These are phyloP conservation scores for Camelina neglecta DNA, from an alignment of 345 rosid species.

Conservation along the genomic window DNA sequence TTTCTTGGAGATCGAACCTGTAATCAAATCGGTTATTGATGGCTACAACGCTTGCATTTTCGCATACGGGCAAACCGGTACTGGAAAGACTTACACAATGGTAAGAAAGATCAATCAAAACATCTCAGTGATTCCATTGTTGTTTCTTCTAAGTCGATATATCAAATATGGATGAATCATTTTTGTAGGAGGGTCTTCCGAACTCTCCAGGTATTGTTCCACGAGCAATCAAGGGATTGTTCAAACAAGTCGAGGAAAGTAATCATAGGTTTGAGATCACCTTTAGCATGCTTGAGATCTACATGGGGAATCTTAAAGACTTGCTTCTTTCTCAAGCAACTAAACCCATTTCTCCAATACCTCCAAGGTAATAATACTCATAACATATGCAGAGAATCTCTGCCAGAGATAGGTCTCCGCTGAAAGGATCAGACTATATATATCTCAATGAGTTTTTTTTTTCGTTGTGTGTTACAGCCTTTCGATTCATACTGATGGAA, in stretches of 20 bases:
- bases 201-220: conserved; percentile 72
- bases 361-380: conserved; percentile 59
- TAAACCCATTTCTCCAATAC: conserved; percentile 54
- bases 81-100: conserved; percentile 88
- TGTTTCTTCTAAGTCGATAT: not conserved
- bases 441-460: not conserved
- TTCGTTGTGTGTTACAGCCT: conserved; percentile 53
- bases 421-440: not conserved
- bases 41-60: conserved; percentile 89
- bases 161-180: not conserved
- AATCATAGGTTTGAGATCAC: conserved; percentile 57
- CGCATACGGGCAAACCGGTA: conserved; percentile 86
- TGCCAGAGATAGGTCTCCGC: conserved; percentile 1
- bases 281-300: conserved; percentile 90
- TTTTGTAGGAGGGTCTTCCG: conserved; percentile 66
- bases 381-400: not conserved
- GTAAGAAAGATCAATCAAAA: conserved; percentile 43
- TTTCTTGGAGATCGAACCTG: conserved; percentile 79
- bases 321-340: conserved; percentile 63
- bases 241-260: conserved; percentile 62
- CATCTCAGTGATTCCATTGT: not conserved
- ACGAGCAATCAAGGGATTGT: conserved; percentile 58
- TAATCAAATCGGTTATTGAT: conserved; percentile 74
- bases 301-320: conserved; percentile 81
- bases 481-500: conserved; percentile 59